A percentile compares a stretch with the other conserved stretches of the same genome.
Evolutionary conservation across 2,329 filamentous ascomycete species (phyloP).

Genomic region (Rhinocladiella similis): DNA sequence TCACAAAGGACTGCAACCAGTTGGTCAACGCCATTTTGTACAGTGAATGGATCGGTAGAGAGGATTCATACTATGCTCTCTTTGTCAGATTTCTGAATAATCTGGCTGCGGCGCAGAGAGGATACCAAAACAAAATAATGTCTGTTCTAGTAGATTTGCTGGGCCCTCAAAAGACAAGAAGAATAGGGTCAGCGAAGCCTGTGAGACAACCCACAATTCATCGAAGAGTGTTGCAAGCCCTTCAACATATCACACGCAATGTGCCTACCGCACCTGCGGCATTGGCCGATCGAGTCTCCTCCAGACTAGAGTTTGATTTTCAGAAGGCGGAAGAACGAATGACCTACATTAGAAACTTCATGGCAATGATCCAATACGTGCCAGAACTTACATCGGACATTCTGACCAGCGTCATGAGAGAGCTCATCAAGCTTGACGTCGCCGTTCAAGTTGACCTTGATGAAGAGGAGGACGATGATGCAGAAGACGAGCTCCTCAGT

Average conservation of each 20-base stretch:
- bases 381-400: constrained; percentile 78
- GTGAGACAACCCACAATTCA: constrained; percentile 68
- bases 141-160: constrained; percentile 81
- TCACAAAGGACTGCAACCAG: constrained; percentile 58
- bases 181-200: constrained; percentile 54
- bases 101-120: constrained; percentile 79
- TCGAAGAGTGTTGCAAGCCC: constrained; percentile 70
- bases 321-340: constrained; percentile 78
- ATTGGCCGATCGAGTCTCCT: constrained; percentile 65
- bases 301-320: constrained; percentile 73
- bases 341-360: constrained; percentile 82
- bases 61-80: constrained; percentile 58
- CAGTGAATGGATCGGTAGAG: constrained; percentile 62
- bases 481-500: constrained; percentile 70
- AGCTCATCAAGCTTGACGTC: constrained; percentile 90
- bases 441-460: constrained; percentile 93
- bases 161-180: constrained; percentile 55
- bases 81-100: constrained; percentile 59
- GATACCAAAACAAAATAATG: constrained; percentile 72
- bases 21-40: constrained; percentile 59
- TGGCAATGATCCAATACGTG: constrained; percentile 74
- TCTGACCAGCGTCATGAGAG: constrained; percentile 77
- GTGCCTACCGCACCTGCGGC: constrained; percentile 76
- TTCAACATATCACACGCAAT: constrained; percentile 75
- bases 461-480: constrained; percentile 78